phyloP scores from a whole-genome alignment of 768 basidiomycete species.

The Thelephora aurantiotincta region DNA sequence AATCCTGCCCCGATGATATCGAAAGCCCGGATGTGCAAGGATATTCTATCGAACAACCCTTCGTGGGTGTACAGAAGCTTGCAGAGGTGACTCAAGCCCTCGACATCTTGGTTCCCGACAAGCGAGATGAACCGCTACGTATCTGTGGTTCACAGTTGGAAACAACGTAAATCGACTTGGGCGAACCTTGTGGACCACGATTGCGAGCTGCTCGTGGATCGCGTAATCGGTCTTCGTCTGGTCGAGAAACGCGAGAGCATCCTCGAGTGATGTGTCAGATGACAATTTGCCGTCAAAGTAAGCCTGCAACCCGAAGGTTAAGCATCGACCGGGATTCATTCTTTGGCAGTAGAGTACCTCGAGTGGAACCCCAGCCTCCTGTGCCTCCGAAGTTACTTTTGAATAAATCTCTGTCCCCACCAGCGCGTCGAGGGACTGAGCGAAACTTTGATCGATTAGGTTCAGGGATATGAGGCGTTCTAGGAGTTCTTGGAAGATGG shows the following conservation, averaged over 20 bases:
- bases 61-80: slow-evolving; percentile 47
- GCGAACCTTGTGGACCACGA: slow-evolving; percentile 41
- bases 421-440: slow-evolving; percentile 34
- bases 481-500: slow-evolving; percentile 31
- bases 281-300: slow-evolving; percentile 47
- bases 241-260: slow-evolving; percentile 19
- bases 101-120: slow-evolving; percentile 42
- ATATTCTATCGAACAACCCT: slow-evolving; percentile 48
- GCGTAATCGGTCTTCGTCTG: slow-evolving; percentile 40
- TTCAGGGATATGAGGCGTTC: slow-evolving; percentile 38
- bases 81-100: slow-evolving; percentile 57
- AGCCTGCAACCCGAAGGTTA: slow-evolving; percentile 20
- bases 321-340: slow-evolving; percentile 3
- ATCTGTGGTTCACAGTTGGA: slow-evolving; percentile 1
- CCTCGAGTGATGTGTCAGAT: slow-evolving; percentile 30
- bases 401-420: slow-evolving; percentile 31
- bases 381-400: slow-evolving; percentile 42
- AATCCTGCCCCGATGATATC: slow-evolving; percentile 53
- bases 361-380: slow-evolving; percentile 44
- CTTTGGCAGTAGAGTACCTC: slow-evolving; percentile 24
- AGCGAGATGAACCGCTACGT: slow-evolving; percentile 45
- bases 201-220: slow-evolving; percentile 44
- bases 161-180: not conserved
- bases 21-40: slow-evolving; percentile 50
- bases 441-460: slow-evolving; percentile 40